Evolutionary conservation across 495 filamentous ascomycete species (phyloP).

Genomic region (Astrocystis sublimbata): DNA sequence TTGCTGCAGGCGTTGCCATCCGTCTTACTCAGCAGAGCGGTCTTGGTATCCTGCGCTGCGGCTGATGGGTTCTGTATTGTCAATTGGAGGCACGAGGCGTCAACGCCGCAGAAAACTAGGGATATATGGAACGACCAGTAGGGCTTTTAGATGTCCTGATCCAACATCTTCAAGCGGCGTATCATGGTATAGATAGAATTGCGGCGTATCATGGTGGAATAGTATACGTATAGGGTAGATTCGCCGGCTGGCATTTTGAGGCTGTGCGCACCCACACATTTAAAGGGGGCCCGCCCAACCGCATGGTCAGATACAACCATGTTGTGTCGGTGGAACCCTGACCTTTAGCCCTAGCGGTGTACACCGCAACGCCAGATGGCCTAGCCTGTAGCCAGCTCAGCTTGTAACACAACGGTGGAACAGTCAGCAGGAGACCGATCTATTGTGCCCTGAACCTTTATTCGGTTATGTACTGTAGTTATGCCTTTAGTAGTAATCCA

Average conservation of each 20-base stretch:
- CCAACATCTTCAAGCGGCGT: background rate
- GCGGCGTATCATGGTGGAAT: too few relatives aligned
- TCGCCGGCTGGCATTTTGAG: constrained; percentile 16
- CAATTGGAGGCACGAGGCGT: background rate
- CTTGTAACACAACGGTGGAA: constrained; percentile 1
- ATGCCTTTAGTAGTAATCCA: background rate
- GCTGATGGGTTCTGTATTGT: background rate
- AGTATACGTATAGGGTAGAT: too few relatives aligned
- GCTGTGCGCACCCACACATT: constrained; percentile 12
- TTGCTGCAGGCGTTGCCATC: background rate
- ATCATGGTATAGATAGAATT: too few relatives aligned
- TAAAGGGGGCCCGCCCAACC: background rate
- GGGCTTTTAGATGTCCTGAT: background rate
- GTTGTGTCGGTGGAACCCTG: background rate
- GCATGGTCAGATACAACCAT: background rate
- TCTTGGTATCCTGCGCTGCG: background rate
- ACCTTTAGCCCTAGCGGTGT: background rate
- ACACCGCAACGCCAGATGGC: too few relatives aligned
- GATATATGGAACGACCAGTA: background rate
- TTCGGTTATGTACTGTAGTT: background rate
- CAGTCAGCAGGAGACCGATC: constrained; percentile 11
- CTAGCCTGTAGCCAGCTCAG: too few relatives aligned
- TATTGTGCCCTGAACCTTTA: constrained; percentile 1
- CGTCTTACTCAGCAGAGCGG: constrained; percentile 8
- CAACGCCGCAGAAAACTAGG: background rate